A percentile compares a stretch with the other conserved stretches of the same genome.
Evolutionary conservation across 495 filamentous ascomycete species (phyloP).

Genomic region (Daldinia decipiens): DNA sequence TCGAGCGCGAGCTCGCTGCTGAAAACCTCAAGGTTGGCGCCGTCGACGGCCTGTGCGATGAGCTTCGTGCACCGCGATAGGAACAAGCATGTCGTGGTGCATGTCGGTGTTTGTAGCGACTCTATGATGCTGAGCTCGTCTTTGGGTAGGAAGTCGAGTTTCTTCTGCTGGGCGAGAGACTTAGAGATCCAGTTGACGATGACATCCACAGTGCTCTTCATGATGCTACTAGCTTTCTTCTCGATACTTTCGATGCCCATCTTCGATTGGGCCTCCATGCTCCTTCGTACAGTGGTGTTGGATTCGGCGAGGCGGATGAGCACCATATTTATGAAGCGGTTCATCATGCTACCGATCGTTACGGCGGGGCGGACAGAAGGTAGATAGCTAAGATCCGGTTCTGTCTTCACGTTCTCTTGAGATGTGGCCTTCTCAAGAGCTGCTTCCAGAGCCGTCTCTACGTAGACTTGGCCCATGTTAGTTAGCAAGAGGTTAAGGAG

Average conservation of each 20-base stretch:
- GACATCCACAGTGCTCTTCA: constrained; percentile 87
- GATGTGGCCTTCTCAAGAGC: constrained; percentile 77
- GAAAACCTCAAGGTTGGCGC: constrained; percentile 79
- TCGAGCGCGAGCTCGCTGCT: constrained; percentile 85
- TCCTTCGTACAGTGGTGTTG: constrained; percentile 87
- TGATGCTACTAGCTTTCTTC: constrained; percentile 85
- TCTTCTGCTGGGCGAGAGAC: constrained; percentile 82
- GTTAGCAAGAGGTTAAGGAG: constrained; percentile 84
- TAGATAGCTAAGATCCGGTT: constrained; percentile 90
- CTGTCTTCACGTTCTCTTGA: constrained; percentile 79
- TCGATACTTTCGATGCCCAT: constrained; percentile 80
- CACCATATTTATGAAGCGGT: constrained; percentile 87
- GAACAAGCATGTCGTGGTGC: constrained; percentile 79
- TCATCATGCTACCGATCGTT: constrained; percentile 90
- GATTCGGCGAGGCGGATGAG: constrained; percentile 88
- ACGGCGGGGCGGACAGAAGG: constrained; percentile 80
- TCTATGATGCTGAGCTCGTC: constrained; percentile 85
- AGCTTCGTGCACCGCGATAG: constrained; percentile 70
- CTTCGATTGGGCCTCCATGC: constrained; percentile 87
- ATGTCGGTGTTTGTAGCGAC: constrained; percentile 86
- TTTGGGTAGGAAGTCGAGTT: constrained; percentile 89
- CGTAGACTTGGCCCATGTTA: constrained; percentile 91
- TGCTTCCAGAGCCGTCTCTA: constrained; percentile 93
- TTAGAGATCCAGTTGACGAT: constrained; percentile 80
- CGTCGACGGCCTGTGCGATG: constrained; percentile 74